These are phyloP conservation scores for Phytophthora podocarpi DNA, from an alignment of 352 stramenopile species.

Conservation along the genomic window DNA sequence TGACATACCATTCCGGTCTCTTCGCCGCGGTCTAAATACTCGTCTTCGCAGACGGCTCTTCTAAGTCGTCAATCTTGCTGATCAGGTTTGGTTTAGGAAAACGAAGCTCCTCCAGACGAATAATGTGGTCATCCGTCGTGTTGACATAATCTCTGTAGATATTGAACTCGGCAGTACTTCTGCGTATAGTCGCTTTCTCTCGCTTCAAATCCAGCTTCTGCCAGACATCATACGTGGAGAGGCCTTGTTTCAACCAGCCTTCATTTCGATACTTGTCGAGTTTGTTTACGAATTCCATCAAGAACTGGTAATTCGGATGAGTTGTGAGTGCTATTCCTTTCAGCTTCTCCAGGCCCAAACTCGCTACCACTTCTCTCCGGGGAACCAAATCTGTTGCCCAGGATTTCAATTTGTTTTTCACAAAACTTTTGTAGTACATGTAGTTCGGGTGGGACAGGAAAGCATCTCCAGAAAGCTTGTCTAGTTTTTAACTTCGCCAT, in stretches of 20 bases:
- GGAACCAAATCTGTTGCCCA: neutral
- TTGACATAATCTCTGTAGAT: constrained; percentile 18
- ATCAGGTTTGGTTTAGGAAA: too few relatives aligned
- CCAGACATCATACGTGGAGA: constrained; percentile 13
- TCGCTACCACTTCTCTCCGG: neutral
- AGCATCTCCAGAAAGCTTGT: neutral
- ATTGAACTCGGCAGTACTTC: neutral
- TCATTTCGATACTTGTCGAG: neutral
- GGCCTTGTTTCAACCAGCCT: constrained; percentile 2
- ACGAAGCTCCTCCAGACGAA: neutral
- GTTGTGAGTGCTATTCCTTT: neutral
- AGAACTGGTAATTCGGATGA: constrained; percentile 10
- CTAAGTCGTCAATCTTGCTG: neutral
- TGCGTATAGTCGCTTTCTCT: neutral
- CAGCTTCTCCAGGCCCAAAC: neutral
- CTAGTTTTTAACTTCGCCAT: constrained; percentile 14
- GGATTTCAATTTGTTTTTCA: constrained; percentile 6
- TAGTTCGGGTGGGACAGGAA: constrained; percentile 15
- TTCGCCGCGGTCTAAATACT: constrained; percentile 1
- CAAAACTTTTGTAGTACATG: constrained; percentile 12
- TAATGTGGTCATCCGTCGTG: constrained; percentile 12
- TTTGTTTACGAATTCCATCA: neutral
- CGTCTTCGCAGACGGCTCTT: constrained; percentile 7
- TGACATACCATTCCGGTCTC: constrained; percentile 18
- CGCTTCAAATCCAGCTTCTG: neutral